Conservation (phyloP, 345 rosid species). For the Boechera divaricarpa region DNA sequence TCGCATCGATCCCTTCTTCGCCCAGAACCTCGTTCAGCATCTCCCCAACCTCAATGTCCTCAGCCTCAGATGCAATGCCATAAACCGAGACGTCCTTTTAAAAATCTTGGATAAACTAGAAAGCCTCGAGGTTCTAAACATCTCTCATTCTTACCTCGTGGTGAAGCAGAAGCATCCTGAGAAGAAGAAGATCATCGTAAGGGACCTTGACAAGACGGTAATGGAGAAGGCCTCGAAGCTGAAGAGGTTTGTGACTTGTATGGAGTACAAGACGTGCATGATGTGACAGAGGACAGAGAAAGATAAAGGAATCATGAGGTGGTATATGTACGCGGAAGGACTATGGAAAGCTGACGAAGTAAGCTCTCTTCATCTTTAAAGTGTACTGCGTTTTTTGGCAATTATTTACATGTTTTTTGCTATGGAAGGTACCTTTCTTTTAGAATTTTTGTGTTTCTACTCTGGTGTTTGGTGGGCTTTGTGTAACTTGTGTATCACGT, state of each 20-base stretch:
- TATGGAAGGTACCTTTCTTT: constrained; percentile 20
- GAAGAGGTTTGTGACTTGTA: constrained; percentile 64
- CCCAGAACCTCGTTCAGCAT: constrained; percentile 32
- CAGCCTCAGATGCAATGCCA: constrained; percentile 64
- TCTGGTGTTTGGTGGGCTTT: background rate
- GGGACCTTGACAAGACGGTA: constrained; percentile 54
- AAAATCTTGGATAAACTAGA: constrained; percentile 53
- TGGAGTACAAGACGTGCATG: constrained; percentile 52
- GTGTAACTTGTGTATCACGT: background rate
- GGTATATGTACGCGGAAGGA: constrained; percentile 76
- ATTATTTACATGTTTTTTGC: constrained; percentile 10
- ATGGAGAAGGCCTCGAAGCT: constrained; percentile 58
- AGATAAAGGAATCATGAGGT: constrained; percentile 70
- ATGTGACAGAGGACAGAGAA: constrained; percentile 65
- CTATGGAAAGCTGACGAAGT: constrained; percentile 74
- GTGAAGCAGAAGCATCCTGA: constrained; percentile 45
- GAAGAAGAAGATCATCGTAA: constrained; percentile 41
- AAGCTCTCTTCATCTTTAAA: constrained; percentile 50
- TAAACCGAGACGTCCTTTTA: constrained; percentile 55
- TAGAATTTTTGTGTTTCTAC: background rate
- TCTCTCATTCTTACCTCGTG: constrained; percentile 64
- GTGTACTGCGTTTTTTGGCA: background rate
- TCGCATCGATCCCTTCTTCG: constrained; percentile 50
- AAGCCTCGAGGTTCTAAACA: constrained; percentile 70
- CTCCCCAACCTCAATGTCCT: constrained; percentile 57